These are phyloP conservation scores for Trypanosoma vivax DNA, from an alignment of 208 protist species.

Conservation along the genomic window DNA sequence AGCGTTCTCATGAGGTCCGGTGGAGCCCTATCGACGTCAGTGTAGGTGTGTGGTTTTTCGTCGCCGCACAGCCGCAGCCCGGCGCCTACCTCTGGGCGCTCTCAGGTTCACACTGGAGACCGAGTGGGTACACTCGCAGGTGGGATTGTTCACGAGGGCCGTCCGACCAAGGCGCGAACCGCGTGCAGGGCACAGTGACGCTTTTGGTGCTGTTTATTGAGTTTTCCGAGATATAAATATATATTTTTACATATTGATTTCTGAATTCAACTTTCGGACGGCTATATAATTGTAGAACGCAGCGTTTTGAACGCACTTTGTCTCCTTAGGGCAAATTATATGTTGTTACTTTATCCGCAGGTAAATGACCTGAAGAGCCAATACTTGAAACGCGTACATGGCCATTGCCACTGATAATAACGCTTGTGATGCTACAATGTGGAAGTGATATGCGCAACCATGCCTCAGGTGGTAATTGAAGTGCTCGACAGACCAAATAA, in stretches of 20 bases:
- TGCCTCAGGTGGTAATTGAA: constrained; percentile 76
- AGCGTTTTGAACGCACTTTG: neutral
- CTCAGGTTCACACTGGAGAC: constrained; percentile 59
- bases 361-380: constrained; percentile 53
- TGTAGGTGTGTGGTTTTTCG: constrained; percentile 1
- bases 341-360: constrained; percentile 39
- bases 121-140: constrained; percentile 41
- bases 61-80: too few species aligned
- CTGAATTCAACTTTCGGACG: too few species aligned
- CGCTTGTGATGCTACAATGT: constrained; percentile 63
- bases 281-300: too few species aligned
- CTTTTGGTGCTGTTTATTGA: too few species aligned
- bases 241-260: too few species aligned
- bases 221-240: too few species aligned
- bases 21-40: neutral
- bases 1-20: neutral
- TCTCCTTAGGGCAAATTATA: constrained; percentile 47
- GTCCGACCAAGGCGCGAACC: neutral
- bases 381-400: constrained; percentile 37
- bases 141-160: constrained; percentile 57
- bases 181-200: neutral
- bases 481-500: constrained; percentile 73
- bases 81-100: constrained; percentile 24
- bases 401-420: constrained; percentile 46
- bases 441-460: constrained; percentile 71